Percentiles rank a stretch among this genome's conserved stretches.
phyloP scores from a whole-genome alignment of 805 yeast genomes.

The Lachancea mirantina region DNA sequence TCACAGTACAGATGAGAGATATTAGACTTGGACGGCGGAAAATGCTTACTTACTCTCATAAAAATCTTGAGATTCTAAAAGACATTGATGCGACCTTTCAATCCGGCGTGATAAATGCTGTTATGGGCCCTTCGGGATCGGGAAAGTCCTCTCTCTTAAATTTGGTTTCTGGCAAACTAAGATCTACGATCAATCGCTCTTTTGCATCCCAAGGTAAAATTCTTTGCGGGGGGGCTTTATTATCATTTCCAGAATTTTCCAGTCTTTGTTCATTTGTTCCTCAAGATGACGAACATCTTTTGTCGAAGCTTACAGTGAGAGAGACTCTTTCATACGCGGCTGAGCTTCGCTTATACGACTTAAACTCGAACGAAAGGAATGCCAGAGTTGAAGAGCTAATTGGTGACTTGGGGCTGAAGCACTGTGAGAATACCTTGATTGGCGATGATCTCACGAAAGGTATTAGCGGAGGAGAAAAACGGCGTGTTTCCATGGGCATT shows the following conservation, averaged over 20 bases:
- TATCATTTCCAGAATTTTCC: slow-evolving; percentile 32
- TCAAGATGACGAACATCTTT: slow-evolving; percentile 69
- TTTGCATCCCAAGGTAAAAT: slow-evolving; percentile 37
- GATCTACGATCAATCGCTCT: slow-evolving; percentile 27
- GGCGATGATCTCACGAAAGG: slow-evolving; percentile 58
- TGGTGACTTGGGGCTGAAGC: slow-evolving; percentile 58
- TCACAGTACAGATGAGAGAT: slow-evolving; percentile 19
- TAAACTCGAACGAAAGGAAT: slow-evolving; percentile 38
- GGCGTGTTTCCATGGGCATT: slow-evolving; percentile 76
- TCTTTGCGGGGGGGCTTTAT: slow-evolving; percentile 35
- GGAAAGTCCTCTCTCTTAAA: slow-evolving; percentile 69
- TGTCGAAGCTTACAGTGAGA: slow-evolving; percentile 65
- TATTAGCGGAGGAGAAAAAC: slow-evolving; percentile 84
- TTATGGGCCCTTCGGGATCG: slow-evolving; percentile 78
- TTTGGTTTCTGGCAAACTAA: slow-evolving; percentile 52
- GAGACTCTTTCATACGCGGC: slow-evolving; percentile 76
- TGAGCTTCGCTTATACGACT: slow-evolving; percentile 48
- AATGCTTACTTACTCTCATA: background rate
- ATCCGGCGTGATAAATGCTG: slow-evolving; percentile 56
- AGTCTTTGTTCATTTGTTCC: slow-evolving; percentile 66
- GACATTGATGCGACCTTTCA: slow-evolving; percentile 45
- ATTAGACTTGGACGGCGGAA: slow-evolving; percentile 4
- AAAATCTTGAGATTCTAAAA: slow-evolving; percentile 34
- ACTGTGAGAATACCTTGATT: slow-evolving; percentile 69
- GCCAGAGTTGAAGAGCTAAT: slow-evolving; percentile 50